Conservation (phyloP, 371 early-diverging fungal species). For the Mucor lusitanicus region DNA sequence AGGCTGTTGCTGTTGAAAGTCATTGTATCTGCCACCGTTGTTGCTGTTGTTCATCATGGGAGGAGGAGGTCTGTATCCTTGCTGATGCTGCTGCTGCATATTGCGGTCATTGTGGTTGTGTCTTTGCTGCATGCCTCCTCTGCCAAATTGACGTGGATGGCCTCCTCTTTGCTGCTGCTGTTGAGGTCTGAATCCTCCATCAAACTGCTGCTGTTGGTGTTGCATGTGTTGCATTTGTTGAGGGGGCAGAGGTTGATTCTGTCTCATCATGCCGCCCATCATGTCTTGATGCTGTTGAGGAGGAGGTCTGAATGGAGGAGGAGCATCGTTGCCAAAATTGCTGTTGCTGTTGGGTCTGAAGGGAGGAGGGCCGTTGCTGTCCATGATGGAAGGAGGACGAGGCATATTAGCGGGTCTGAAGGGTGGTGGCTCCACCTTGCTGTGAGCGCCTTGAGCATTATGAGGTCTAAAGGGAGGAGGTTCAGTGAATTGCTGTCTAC, state of each 20-base stretch:
- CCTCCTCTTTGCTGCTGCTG: conserved; percentile 2
- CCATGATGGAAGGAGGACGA: background rate
- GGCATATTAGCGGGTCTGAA: conserved; percentile 33
- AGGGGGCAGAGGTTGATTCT: background rate
- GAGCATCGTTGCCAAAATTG: conserved; percentile 9
- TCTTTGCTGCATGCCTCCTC: conserved; percentile 8
- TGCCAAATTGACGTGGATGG: conserved; percentile 1
- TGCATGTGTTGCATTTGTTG: conserved; percentile 4
- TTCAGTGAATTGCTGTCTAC: conserved; percentile 33
- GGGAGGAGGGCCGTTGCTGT: conserved; percentile 33
- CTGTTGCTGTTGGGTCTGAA: conserved; percentile 25
- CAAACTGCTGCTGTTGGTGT: conserved; percentile 5
- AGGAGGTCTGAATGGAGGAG: conserved; percentile 27
- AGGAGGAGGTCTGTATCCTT: conserved; percentile 17
- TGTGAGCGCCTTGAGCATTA: conserved; percentile 21
- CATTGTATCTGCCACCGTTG: background rate
- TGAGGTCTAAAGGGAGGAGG: conserved; percentile 53
- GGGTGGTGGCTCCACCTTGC: conserved; percentile 43
- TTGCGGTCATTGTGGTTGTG: conserved; percentile 1
- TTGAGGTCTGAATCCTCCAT: conserved; percentile 10
- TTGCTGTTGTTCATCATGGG: conserved; percentile 20
- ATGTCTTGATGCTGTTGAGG: conserved; percentile 10
- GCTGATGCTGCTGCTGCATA: conserved; percentile 17
- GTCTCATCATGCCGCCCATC: conserved; percentile 16
- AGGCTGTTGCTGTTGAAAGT: conserved; percentile 2